Percentiles rank a stretch among this genome's conserved stretches.
Evolutionary conservation across 1,284 basidiomycete species (phyloP).

Genomic region (Rugosomyces carneus): DNA sequence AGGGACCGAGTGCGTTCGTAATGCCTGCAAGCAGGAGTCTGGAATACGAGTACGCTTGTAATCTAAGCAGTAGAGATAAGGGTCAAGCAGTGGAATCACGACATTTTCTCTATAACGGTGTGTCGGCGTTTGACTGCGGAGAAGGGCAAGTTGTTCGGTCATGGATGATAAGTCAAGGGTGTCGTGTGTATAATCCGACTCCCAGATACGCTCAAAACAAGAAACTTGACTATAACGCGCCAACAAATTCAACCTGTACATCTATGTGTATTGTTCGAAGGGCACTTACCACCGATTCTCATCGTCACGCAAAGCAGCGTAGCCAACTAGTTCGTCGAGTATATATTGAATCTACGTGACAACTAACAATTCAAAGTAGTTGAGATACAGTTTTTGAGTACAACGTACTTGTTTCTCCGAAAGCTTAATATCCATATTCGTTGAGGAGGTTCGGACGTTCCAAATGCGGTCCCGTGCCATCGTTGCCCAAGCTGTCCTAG

Average conservation of each 20-base stretch:
- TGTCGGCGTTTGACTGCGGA: conserved; percentile 15
- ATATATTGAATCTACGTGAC: conserved; percentile 46
- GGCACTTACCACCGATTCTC: conserved; percentile 30
- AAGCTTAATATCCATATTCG: conserved; percentile 27
- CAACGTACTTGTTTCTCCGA: conserved; percentile 35
- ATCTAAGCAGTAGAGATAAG: conserved; percentile 36
- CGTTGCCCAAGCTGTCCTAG: conserved; percentile 28
- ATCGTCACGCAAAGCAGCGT: conserved; percentile 36
- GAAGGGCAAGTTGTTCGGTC: conserved; percentile 17
- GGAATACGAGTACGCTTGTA: conserved; percentile 29
- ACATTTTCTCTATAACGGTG: conserved; percentile 21
- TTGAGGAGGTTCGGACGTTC: conserved; percentile 31
- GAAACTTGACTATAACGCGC: conserved; percentile 38
- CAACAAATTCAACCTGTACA: not conserved
- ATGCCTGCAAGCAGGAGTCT: conserved; percentile 22
- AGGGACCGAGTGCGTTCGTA: no score
- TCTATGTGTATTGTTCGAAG: not conserved
- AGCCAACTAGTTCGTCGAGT: conserved; percentile 44
- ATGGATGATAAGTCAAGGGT: conserved; percentile 17
- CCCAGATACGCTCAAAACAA: conserved; percentile 52
- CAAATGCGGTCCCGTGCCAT: conserved; percentile 26
- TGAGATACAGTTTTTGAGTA: not conserved
- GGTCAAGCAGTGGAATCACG: conserved; percentile 35
- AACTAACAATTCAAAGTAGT: not conserved
- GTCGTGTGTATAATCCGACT: conserved; percentile 26